A percentile compares a stretch with the other conserved stretches of the same genome.
These are phyloP conservation scores for Polygonum aviculare DNA, from an alignment of 148 eudicot genomes.

Conservation along the genomic window DNA sequence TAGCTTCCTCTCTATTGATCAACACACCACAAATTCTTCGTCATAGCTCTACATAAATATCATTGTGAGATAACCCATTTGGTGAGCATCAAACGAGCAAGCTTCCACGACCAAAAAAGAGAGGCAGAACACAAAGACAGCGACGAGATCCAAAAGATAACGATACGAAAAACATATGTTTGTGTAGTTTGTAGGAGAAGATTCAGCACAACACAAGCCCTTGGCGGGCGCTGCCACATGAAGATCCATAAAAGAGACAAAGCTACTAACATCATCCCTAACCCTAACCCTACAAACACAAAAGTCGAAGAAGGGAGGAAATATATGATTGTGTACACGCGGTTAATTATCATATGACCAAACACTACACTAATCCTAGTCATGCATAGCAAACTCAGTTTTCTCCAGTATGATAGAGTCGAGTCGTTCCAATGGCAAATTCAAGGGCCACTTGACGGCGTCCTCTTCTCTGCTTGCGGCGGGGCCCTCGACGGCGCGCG, in stretches of 20 bases:
- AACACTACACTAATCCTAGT: background rate
- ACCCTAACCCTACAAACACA: constrained; percentile 1
- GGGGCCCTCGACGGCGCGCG: too few species aligned
- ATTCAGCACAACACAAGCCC: constrained; percentile 5
- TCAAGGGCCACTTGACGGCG: background rate
- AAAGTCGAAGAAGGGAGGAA: background rate
- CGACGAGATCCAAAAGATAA: background rate
- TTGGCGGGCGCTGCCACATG: constrained; percentile 4
- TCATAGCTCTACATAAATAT: background rate
- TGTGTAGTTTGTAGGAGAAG: constrained; percentile 10
- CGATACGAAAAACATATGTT: background rate
- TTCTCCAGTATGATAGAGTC: background rate
- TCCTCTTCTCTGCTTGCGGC: too few species aligned
- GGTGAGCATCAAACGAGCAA: background rate
- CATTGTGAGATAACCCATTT: background rate
- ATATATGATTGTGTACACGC: too few species aligned
- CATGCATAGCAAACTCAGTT: background rate
- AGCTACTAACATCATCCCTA: background rate
- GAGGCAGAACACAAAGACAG: background rate
- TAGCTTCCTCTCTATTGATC: background rate
- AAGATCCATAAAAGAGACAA: background rate
- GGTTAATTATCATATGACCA: background rate
- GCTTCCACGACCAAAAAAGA: background rate
- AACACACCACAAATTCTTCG: background rate
- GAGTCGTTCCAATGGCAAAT: background rate